Percentiles rank a stretch among this genome's conserved stretches.
These are phyloP conservation scores for Calocera cornea DNA, from an alignment of 768 basidiomycete species.

Conservation along the genomic window DNA sequence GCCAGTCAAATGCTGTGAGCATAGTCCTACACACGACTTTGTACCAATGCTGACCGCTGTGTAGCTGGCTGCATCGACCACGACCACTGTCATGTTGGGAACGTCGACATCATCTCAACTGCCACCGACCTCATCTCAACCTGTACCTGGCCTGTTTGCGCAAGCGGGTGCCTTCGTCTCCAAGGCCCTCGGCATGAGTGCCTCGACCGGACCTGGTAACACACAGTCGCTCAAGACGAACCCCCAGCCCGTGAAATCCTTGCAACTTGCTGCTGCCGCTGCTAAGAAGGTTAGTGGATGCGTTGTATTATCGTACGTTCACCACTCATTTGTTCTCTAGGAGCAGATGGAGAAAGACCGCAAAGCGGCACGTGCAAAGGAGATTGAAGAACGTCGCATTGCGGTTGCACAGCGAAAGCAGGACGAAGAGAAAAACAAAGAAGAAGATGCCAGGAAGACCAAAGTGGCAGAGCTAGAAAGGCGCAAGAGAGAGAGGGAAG, in stretches of 20 bases:
- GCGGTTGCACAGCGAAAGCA: slow-evolving; percentile 56
- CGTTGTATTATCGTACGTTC: slow-evolving; percentile 7
- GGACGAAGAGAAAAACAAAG: slow-evolving; percentile 56
- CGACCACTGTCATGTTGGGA: not conserved
- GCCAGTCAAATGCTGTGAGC: slow-evolving; percentile 1
- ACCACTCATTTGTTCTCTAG: slow-evolving; percentile 28
- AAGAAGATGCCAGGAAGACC: slow-evolving; percentile 48
- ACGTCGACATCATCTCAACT: not conserved
- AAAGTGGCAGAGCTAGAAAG: slow-evolving; percentile 58
- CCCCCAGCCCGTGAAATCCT: slow-evolving; percentile 56
- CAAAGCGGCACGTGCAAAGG: slow-evolving; percentile 56
- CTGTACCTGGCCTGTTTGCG: slow-evolving; percentile 41
- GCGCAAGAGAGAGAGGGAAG: slow-evolving; percentile 71
- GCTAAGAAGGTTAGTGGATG: slow-evolving; percentile 66
- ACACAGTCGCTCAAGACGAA: slow-evolving; percentile 44
- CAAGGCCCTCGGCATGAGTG: slow-evolving; percentile 40
- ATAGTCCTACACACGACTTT: not conserved
- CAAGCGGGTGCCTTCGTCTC: slow-evolving; percentile 57
- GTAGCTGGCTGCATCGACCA: not conserved
- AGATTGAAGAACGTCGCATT: slow-evolving; percentile 73
- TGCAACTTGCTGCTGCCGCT: slow-evolving; percentile 66
- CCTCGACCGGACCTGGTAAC: slow-evolving; percentile 22
- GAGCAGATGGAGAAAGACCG: slow-evolving; percentile 82
- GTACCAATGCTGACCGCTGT: too few species aligned
- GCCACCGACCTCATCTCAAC: not conserved